Evolutionary conservation across 2,329 filamentous ascomycete species (phyloP), one percentile per base, ranked within the genome.

Genomic region (Taxawa tesnikishii): DNA sequence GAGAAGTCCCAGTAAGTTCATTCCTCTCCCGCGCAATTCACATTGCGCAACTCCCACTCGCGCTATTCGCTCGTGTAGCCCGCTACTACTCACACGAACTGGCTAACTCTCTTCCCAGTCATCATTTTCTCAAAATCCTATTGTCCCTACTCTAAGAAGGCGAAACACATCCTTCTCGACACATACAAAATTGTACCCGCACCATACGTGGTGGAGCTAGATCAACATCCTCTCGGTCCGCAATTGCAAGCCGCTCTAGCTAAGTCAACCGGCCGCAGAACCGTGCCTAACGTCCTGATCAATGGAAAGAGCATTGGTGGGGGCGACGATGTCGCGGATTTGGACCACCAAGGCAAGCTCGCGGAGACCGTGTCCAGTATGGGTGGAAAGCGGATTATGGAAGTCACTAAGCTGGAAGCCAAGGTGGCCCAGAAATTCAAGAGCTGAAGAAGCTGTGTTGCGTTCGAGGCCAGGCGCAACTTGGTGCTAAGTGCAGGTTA

Each of bases 91-190:
- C n/a, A n/a, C 2, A 23, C 19, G n/a, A 23, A 2, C 19, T n/a
- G 19, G 19, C 19, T 23, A 23, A 23, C n/a, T 23, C 19, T 23
- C 3, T n/a, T 3, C 12, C 9, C 27, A 41, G 38, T 96, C 38
- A 82, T 94, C 53, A 83, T 98, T 47, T 96, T 96, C 63, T 94
- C 85, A 42, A 96, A 98, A 59, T 74, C 81, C 1, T 94, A 88
- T 60, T 98, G 90, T 56, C 84, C 81, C 1, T 79, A 73, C 60
- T 94, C 85, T 31, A 79, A 76, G 51, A 76, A 75, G 45, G 90
- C 90, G 28, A 98, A 98, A 44, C 66, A 68, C 26, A 71, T 96
- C 34, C 71, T 98, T 25, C 73, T 94, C 26, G 74, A 87, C 14
- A 78, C 80, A 46, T 96, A 96, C 63, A 66, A 65, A 33, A 92